Evolutionary conservation across 306 rosid genomes (phyloP).

Genomic region (Quercus engelmannii): DNA sequence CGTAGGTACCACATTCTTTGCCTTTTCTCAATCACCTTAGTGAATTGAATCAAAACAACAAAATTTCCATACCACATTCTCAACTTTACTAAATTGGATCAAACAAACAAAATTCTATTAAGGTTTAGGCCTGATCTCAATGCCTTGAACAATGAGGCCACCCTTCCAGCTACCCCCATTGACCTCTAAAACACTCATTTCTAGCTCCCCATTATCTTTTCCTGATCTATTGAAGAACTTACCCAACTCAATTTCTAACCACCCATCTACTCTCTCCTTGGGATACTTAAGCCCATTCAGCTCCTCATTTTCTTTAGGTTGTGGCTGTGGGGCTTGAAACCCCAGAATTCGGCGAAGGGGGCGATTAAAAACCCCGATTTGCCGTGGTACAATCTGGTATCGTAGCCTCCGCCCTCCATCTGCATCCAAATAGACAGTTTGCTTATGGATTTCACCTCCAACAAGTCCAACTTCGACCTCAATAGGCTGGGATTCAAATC

Average conservation of each 20-base stretch:
- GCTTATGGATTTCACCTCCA: constrained; percentile 21
- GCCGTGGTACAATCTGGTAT: constrained; percentile 36
- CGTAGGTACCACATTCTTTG: no score
- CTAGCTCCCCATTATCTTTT: constrained; percentile 36
- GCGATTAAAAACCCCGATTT: constrained; percentile 11
- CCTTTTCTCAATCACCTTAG: no score
- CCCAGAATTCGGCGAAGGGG: neutral
- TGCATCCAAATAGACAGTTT: constrained; percentile 35
- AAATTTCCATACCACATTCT: no score
- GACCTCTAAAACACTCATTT: constrained; percentile 45
- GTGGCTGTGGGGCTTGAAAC: neutral
- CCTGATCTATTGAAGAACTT: constrained; percentile 40
- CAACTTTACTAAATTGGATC: no score
- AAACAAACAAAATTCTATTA: no score
- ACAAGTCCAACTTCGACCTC: constrained; percentile 47
- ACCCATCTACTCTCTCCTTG: constrained; percentile 29
- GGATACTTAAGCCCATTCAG: constrained; percentile 27
- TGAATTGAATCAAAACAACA: no score
- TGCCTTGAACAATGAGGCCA: constrained; percentile 67
- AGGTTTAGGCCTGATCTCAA: constrained; percentile 61
- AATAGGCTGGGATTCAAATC: constrained; percentile 46
- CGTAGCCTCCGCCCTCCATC: constrained; percentile 6
- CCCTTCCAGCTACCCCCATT: constrained; percentile 57
- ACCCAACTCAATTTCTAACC: constrained; percentile 69
- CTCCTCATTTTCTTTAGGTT: neutral